These are phyloP conservation scores for Scopulariopsis brevicaulis DNA, from an alignment of 2,329 filamentous ascomycete species.

Conservation along the genomic window DNA sequence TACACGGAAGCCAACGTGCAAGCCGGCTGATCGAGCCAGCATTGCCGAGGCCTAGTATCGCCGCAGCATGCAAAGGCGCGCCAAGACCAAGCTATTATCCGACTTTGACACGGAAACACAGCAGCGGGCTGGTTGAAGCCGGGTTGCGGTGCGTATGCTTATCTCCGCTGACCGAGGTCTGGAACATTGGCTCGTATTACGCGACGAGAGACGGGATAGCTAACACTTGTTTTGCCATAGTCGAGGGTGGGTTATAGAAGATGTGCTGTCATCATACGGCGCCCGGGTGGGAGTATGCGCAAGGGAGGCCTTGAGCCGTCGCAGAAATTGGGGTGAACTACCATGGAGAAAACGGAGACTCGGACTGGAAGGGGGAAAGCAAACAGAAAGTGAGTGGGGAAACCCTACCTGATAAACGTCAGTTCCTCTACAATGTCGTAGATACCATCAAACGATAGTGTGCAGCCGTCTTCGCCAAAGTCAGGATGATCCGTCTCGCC, in stretches of 20 bases:
- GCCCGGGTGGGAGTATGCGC: no score
- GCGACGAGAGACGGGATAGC: no score
- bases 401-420: conserved; percentile 59
- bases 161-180: no score
- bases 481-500: conserved; percentile 50
- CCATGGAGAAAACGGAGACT: no score
- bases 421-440: conserved; percentile 54
- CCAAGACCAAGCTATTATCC: neutral
- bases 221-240: no score
- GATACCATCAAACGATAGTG: conserved; percentile 46
- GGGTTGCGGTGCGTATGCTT: no score
- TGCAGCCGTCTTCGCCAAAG: conserved; percentile 40
- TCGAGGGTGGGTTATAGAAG: no score
- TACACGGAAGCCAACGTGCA: neutral
- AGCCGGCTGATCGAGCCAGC: neutral
- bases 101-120: neutral
- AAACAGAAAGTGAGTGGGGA: neutral
- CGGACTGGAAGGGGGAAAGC: neutral
- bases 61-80: neutral
- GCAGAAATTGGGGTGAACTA: no score
- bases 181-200: no score
- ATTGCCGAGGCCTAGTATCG: neutral
- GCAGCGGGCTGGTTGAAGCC: neutral
- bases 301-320: no score
- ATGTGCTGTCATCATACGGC: no score